Percentiles rank a stretch among this genome's conserved stretches.
Evolutionary conservation across 2,329 filamentous ascomycete species (phyloP).

Genomic region (Neopestalotiopsis rosae): DNA sequence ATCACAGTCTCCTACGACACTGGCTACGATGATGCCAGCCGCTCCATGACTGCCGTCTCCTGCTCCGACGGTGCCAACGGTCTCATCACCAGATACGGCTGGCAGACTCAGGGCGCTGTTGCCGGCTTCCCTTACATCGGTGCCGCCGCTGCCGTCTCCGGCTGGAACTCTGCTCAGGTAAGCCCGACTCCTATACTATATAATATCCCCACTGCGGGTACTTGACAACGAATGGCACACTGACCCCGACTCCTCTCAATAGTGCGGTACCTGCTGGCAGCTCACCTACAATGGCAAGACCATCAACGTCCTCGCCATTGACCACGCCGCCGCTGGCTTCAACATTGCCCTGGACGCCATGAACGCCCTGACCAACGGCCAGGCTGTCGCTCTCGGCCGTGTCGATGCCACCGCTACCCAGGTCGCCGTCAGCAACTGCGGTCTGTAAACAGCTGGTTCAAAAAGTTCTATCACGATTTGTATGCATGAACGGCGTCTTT

Average conservation of each 20-base stretch:
- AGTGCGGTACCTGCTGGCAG: conserved; percentile 66
- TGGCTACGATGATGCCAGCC: conserved; percentile 67
- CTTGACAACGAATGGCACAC: neutral
- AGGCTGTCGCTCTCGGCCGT: conserved; percentile 54
- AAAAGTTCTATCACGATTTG: neutral
- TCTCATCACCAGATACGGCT: conserved; percentile 66
- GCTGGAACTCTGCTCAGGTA: conserved; percentile 58
- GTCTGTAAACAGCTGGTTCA: conserved; percentile 29
- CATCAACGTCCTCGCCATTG: conserved; percentile 62
- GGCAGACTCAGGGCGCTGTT: conserved; percentile 58
- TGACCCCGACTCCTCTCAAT: neutral
- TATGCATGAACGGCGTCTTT: conserved; percentile 1
- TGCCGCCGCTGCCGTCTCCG: conserved; percentile 54
- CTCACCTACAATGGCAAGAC: conserved; percentile 56
- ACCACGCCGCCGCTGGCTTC: conserved; percentile 55
- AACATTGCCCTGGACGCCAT: conserved; percentile 63
- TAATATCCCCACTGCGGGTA: neutral
- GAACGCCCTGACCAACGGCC: conserved; percentile 59
- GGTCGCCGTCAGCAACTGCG: conserved; percentile 51
- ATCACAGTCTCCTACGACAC: conserved; percentile 71
- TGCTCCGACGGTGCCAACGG: conserved; percentile 75
- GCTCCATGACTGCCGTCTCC: conserved; percentile 61
- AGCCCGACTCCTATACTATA: conserved; percentile 19
- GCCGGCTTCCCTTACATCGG: conserved; percentile 61
- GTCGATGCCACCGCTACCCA: conserved; percentile 54